Base-by-base conservation (phyloP, 305 asterid species). In the Ilex paraguariensis region DNA sequence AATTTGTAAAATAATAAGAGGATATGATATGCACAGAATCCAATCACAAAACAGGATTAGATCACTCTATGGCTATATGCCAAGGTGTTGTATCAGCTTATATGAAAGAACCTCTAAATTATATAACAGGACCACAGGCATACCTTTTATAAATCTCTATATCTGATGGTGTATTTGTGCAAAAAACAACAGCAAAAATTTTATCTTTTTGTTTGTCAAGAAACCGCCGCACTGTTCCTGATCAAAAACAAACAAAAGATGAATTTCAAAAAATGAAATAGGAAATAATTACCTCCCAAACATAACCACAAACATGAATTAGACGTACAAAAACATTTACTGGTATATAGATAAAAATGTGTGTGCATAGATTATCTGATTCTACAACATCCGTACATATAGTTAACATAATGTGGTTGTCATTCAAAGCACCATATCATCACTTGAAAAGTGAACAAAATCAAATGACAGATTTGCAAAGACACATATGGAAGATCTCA, bases 101-200 rank as follows among this genome's bases (percentile, higher is more conserved):
- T 36, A 5, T 36, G 42, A 36, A 36, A 36, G 7, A 36, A 8
- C 42, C 6, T 36, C 42, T 36, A 36, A 36, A 36, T 36, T 4
- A 36, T 36, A 5, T 4, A 4, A 36, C 42, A 36, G 42, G 9
- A 36, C 42, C 9, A 36, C 7, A 36, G 42, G 7, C 42, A 71
- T 64, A 85, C 97, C 97, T 90, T 77, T 87, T 87, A 76, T 90
- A 90, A 75, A 90, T 87, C 78, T 87, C 97, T 40, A 92, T 81
- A 73, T 90, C 97, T 13, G 87, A 53, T 76, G 95, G 53, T 3
- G 95, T 81, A 54, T 85, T 75, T 63, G 86, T 84, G 74, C 96
- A 90, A 62, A 90, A 90, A 60, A 90, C 85, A 12, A 90, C 81
- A 53, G 89, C 95, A 40, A 77, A 75, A 63, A 84, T 76, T 79